Conservation (phyloP, 75 land plant genomes). For the Picea sitchensis region DNA sequence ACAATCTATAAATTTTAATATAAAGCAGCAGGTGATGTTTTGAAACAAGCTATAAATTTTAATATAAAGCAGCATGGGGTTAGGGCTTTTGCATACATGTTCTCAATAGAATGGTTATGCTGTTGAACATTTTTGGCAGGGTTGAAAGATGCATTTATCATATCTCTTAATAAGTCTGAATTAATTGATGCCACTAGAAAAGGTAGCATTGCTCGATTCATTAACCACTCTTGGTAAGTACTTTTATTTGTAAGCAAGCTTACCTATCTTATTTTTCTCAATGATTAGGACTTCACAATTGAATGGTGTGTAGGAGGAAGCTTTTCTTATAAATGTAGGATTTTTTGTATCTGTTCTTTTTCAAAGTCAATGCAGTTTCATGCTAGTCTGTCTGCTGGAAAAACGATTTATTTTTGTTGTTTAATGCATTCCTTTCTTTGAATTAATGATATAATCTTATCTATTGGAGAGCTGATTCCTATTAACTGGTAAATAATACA, state of each 20-base stretch:
- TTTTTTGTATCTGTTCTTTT: background rate
- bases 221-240: slow-evolving; percentile 88
- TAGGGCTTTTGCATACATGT: background rate
- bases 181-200: slow-evolving; percentile 82
- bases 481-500: slow-evolving; percentile 19
- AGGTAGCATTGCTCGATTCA: slow-evolving; percentile 87
- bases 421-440: background rate
- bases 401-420: background rate
- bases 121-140: slow-evolving; percentile 37
- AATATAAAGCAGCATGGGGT: too few species aligned
- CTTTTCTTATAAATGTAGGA: background rate
- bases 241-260: background rate
- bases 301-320: background rate
- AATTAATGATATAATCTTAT: background rate
- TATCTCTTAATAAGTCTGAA: slow-evolving; percentile 62
- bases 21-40: slow-evolving; percentile 58
- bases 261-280: background rate
- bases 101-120: slow-evolving; percentile 6
- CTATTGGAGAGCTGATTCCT: background rate
- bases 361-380: background rate
- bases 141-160: slow-evolving; percentile 72
- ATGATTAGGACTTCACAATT: background rate
- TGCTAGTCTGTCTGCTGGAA: background rate
- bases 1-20: slow-evolving; percentile 7
- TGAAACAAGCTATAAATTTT: background rate